Percentiles rank a stretch among this genome's conserved stretches.
These are phyloP conservation scores for Mycena alexandri DNA, from an alignment of 768 basidiomycete species.

Conservation along the genomic window DNA sequence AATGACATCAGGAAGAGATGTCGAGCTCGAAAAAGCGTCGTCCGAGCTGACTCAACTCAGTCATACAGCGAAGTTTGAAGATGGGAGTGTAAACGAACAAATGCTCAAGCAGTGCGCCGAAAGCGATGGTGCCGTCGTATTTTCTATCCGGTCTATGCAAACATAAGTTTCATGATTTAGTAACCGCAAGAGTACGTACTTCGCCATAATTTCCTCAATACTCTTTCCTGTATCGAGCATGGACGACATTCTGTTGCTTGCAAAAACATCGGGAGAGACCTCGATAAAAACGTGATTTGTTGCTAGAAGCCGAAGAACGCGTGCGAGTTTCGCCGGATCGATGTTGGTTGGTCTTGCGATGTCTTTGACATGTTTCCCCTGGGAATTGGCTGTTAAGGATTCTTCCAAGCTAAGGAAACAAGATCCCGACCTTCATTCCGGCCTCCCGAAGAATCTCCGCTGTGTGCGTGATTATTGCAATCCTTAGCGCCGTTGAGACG, in stretches of 20 bases:
- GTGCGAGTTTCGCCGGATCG: slow-evolving; percentile 31
- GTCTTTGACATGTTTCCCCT: slow-evolving; percentile 20
- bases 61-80: no score
- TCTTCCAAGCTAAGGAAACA: not conserved
- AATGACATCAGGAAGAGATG: not conserved
- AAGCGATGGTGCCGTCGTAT: not conserved
- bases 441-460: slow-evolving; percentile 12
- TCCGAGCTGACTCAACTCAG: not conserved
- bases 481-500: slow-evolving; percentile 6
- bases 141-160: slow-evolving; percentile 10
- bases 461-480: not conserved
- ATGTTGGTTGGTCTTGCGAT: slow-evolving; percentile 12
- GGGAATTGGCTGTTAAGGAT: no score
- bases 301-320: slow-evolving; percentile 47
- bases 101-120: slow-evolving; percentile 16
- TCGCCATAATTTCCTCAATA: not conserved
- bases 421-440: not conserved
- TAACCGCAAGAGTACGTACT: no score
- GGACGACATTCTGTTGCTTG: slow-evolving; percentile 44
- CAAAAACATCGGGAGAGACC: slow-evolving; percentile 43
- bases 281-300: slow-evolving; percentile 46
- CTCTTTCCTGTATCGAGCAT: slow-evolving; percentile 41
- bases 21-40: not conserved
- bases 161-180: slow-evolving; percentile 1
- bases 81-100: not conserved